Conservation (phyloP, 306 rosid genomes). For the Prunus davidiana region DNA sequence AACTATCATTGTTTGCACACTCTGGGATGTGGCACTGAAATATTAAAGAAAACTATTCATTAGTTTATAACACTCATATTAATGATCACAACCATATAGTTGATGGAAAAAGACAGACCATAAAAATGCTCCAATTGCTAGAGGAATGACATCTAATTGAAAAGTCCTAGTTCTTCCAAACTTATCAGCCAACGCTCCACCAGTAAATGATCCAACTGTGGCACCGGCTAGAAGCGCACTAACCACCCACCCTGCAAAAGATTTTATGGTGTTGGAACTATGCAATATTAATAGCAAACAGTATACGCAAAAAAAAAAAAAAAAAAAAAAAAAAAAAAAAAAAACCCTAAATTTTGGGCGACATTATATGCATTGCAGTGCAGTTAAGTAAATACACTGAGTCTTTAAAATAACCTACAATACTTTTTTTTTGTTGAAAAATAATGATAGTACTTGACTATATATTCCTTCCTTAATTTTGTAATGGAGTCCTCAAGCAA, state of each 20-base stretch:
- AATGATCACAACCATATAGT: slow-evolving; percentile 19
- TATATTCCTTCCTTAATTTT: background rate
- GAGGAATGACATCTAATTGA: slow-evolving; percentile 86
- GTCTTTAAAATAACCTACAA: background rate
- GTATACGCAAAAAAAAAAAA: background rate
- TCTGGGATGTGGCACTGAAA: slow-evolving; percentile 89
- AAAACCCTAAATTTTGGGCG: background rate
- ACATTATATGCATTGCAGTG: background rate
- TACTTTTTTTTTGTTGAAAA: background rate
- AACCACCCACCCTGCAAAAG: slow-evolving; percentile 81
- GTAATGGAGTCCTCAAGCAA: background rate
- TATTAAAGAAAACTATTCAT: slow-evolving; percentile 4
- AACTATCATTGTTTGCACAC: slow-evolving; percentile 82
- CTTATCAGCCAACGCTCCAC: slow-evolving; percentile 93
- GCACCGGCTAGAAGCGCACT: slow-evolving; percentile 89
- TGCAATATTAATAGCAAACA: slow-evolving; percentile 16
- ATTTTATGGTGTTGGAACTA: slow-evolving; percentile 23
- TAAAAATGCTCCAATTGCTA: slow-evolving; percentile 73
- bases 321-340: background rate
- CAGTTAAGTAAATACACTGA: background rate
- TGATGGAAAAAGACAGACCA: slow-evolving; percentile 46
- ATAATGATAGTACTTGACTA: background rate
- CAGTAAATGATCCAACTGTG: slow-evolving; percentile 83
- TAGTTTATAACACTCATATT: background rate
- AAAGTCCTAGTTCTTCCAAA: slow-evolving; percentile 85